These are phyloP conservation scores for Nidula niveotomentosa DNA, from an alignment of 1,284 basidiomycete species.

Conservation along the genomic window DNA sequence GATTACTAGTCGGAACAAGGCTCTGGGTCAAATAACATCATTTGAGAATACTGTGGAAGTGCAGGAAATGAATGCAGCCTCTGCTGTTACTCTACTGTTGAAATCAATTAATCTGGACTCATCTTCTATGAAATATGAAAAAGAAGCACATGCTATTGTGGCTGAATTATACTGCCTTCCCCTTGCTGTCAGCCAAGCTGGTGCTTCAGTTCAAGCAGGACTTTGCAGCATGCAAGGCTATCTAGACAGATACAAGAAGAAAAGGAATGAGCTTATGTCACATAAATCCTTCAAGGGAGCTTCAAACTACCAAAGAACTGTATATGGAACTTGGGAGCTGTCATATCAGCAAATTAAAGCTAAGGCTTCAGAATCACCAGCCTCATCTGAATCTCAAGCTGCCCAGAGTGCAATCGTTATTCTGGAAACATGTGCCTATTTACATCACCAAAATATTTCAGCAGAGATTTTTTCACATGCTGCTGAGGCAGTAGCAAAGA, in stretches of 20 bases:
- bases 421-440: conserved; percentile 10
- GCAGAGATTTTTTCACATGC: conserved; percentile 9
- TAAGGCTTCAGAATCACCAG: conserved; percentile 1
- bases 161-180: conserved; percentile 7
- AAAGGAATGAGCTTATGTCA: conserved; percentile 6
- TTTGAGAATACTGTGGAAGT: conserved; percentile 5
- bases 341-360: conserved; percentile 8
- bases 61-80: conserved; percentile 6
- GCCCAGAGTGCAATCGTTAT: conserved; percentile 10
- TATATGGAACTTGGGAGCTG: conserved; percentile 14
- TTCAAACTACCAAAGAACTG: conserved; percentile 11
- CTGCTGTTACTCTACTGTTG: conserved; percentile 10
- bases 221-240: conserved; percentile 9
- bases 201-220: conserved; percentile 8
- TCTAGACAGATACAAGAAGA: conserved; percentile 4
- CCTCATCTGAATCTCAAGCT: background rate
- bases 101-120: conserved; percentile 5
- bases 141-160: conserved; percentile 5
- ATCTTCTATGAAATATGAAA: background rate
- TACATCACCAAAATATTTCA: conserved; percentile 9
- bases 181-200: conserved; percentile 14
- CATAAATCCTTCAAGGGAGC: conserved; percentile 6
- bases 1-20: conserved; percentile 12
- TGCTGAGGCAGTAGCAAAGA: background rate
- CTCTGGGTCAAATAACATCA: conserved; percentile 2